Evolutionary conservation across 805 yeast genomes (phyloP), one percentile per base, ranked within the genome.

Genomic region (Yamadazyma sp.): DNA sequence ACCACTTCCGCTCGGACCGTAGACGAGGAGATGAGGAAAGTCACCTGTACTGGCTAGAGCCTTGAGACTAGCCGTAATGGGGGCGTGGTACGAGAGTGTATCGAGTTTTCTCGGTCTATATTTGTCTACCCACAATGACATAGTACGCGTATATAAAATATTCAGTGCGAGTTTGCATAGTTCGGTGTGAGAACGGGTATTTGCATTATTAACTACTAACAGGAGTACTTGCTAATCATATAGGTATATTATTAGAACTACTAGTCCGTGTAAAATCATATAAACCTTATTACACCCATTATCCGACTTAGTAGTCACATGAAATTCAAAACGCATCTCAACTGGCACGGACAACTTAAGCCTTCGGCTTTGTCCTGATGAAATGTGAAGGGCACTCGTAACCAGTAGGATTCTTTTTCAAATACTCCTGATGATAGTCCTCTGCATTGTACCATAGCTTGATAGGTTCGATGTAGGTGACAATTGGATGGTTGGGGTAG

Each of bases 111-210:
- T 77, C 6, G 99, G 99, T 48, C 97, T 76, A 60, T 89, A 81
- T 49, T 89, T 88, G 60, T 93, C 98, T 6, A 95, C 96, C 99
- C 99, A 93, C 59, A 93, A 74, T 5, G 96, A 84, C 96, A 90
- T 90, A 13, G 20, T 23, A 23, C 24, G 26, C 20, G 15, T 9
- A 7, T 19, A 4, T 6, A 12, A 20, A 31, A 30, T 13, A 25
- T 25, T 25, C 28, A n/a, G n/a, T n/a, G n/a, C n/a, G n/a, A 3
- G n/a, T 16, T n/a, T 9, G 8, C 7, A 12, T 25, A 8, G 8
- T 24, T 13, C 14, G 28, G 14, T 4, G 28, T 25, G 28, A 25
- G 28, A 5, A n/a, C n/a, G n/a, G n/a, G n/a, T n/a, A n/a, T n/a
- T n/a, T n/a, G n/a, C n/a, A n/a, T n/a, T n/a, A n/a, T n/a, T n/a